These are phyloP conservation scores for Chlorella ohadii DNA, from an alignment of 139 green algal genomes.

Conservation along the genomic window DNA sequence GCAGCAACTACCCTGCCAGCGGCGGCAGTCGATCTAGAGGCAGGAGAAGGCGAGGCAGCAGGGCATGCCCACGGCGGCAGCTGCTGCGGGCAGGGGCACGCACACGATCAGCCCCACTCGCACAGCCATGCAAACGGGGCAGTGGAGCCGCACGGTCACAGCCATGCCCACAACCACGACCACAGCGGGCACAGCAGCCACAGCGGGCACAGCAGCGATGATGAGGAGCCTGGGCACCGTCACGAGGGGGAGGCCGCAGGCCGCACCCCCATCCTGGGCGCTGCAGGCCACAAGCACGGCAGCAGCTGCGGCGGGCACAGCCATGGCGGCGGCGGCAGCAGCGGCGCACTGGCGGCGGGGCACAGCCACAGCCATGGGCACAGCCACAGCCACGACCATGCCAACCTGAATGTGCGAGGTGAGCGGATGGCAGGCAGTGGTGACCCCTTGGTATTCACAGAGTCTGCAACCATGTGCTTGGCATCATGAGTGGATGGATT, in stretches of 20 bases:
- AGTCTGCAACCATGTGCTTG: too few species aligned
- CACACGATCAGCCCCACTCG: conserved; percentile 29
- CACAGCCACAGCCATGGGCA: background rate
- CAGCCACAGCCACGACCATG: conserved; percentile 3
- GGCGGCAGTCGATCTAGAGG: background rate
- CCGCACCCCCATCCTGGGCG: background rate
- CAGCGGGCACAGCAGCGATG: background rate
- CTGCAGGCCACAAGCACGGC: background rate
- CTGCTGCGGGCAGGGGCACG: background rate
- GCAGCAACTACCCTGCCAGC: background rate
- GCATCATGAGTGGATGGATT: too few species aligned
- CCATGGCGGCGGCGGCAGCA: background rate
- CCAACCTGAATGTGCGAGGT: conserved; percentile 60
- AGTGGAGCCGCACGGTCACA: conserved; percentile 14
- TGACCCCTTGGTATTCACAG: too few species aligned
- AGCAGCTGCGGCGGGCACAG: background rate
- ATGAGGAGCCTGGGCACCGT: background rate
- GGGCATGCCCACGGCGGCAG: conserved; percentile 18
- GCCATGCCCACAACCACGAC: conserved; percentile 39
- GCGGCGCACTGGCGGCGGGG: background rate
- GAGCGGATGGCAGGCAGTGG: too few species aligned
- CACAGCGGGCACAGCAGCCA: background rate
- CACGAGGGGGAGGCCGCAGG: background rate
- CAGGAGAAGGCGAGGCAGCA: background rate
- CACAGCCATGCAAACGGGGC: conserved; percentile 14